Evolutionary conservation across 2,329 filamentous ascomycete species (phyloP).

Genomic region (Alternaria viburni): DNA sequence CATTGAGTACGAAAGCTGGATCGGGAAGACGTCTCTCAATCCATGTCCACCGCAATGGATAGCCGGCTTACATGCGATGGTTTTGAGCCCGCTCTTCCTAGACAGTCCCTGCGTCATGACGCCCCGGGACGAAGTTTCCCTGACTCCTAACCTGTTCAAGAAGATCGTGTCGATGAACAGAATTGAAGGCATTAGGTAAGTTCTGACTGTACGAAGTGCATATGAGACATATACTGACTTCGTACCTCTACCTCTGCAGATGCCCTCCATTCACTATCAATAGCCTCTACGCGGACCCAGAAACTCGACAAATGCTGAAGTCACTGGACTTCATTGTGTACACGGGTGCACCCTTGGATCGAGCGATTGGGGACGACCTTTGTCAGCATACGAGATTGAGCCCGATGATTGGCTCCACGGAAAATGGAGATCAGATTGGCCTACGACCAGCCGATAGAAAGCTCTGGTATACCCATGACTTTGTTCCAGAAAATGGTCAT

Average conservation of each 20-base stretch:
- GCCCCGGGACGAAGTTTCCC: slow-evolving; percentile 4
- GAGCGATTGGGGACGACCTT: slow-evolving; percentile 22
- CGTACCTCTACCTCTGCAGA: too few relatives aligned
- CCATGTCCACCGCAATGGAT: slow-evolving; percentile 27
- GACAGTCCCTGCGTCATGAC: slow-evolving; percentile 13
- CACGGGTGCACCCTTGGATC: slow-evolving; percentile 18
- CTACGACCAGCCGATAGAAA: slow-evolving; percentile 14
- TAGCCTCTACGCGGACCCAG: slow-evolving; percentile 6
- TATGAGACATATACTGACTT: too few relatives aligned
- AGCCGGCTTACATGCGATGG: slow-evolving; percentile 14
- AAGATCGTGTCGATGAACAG: background rate
- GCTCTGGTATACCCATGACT: slow-evolving; percentile 26
- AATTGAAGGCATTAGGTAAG: background rate
- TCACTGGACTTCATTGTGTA: slow-evolving; percentile 18
- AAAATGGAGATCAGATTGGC: slow-evolving; percentile 16
- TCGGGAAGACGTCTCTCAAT: slow-evolving; percentile 11
- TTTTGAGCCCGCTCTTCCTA: slow-evolving; percentile 12
- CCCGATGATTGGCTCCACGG: slow-evolving; percentile 25
- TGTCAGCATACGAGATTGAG: slow-evolving; percentile 16
- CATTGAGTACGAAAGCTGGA: slow-evolving; percentile 18
- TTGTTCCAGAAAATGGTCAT: slow-evolving; percentile 20
- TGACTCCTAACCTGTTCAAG: slow-evolving; percentile 15
- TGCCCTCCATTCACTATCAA: background rate
- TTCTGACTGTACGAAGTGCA: too few relatives aligned
- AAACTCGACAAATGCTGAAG: slow-evolving; percentile 16